A percentile compares a stretch with the other conserved stretches of the same genome.
These are phyloP conservation scores for Podaxis sp. DNA, from an alignment of 768 basidiomycete genomes.

Conservation along the genomic window DNA sequence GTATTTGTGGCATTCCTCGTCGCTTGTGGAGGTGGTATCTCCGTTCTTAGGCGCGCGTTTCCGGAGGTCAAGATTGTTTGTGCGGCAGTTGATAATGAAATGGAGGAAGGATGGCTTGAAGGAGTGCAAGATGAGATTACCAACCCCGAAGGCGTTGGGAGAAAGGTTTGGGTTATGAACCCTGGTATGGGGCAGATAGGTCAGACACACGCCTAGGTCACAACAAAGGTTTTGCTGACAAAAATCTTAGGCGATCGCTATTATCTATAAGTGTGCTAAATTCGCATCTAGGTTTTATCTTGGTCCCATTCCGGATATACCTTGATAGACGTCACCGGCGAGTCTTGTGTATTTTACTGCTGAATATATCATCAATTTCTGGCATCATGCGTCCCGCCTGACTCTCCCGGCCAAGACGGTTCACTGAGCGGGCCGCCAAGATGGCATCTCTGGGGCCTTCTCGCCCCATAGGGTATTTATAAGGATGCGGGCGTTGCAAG, in stretches of 20 bases:
- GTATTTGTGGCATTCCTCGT: constrained; percentile 90
- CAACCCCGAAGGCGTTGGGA: constrained; percentile 43
- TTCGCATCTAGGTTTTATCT: neutral
- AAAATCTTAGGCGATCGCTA: constrained; percentile 33
- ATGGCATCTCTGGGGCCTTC: neutral
- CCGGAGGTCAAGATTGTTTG: constrained; percentile 82
- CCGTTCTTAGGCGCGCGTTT: constrained; percentile 77
- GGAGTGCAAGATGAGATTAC: constrained; percentile 45
- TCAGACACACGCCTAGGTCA: constrained; percentile 24
- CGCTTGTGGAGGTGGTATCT: constrained; percentile 75
- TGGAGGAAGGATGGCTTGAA: constrained; percentile 72
- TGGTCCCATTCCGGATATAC: neutral
- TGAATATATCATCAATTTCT: neutral
- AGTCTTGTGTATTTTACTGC: neutral
- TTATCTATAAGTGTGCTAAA: constrained; percentile 24
- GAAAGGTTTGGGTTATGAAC: constrained; percentile 78
- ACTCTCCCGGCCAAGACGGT: neutral
- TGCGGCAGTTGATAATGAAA: constrained; percentile 73
- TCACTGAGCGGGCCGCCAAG: neutral
- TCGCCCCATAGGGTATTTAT: neutral
- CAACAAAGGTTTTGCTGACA: neutral
- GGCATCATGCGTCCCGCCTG: neutral
- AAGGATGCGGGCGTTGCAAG: neutral
- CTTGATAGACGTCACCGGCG: neutral
- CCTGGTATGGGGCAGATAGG: constrained; percentile 91